Percentiles rank a stretch among this genome's conserved stretches.
Evolutionary conservation across 768 basidiomycete species (phyloP).

Genomic region (Pleurotus platypus): DNA sequence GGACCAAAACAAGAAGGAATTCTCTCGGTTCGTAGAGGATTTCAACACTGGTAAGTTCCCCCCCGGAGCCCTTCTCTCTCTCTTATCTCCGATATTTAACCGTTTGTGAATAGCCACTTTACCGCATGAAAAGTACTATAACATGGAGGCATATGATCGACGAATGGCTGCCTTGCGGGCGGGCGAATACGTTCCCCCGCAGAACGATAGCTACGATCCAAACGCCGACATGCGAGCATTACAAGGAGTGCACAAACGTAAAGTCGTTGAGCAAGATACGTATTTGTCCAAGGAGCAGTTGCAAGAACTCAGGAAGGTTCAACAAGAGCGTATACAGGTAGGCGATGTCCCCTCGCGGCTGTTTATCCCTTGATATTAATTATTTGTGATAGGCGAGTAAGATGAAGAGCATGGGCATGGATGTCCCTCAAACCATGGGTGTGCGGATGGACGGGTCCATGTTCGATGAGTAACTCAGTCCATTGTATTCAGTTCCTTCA

Average conservation of each 20-base stretch:
- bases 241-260: constrained; percentile 66
- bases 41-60: constrained; percentile 66
- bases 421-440: constrained; percentile 79
- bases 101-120: constrained; percentile 61
- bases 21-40: constrained; percentile 77
- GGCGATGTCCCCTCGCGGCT: constrained; percentile 14
- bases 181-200: constrained; percentile 77
- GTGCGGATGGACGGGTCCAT: constrained; percentile 79
- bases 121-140: constrained; percentile 93
- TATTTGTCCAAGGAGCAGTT: constrained; percentile 79
- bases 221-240: constrained; percentile 80
- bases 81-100: not conserved
- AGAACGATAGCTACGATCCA: constrained; percentile 77
- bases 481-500: too few species aligned
- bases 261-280: constrained; percentile 61
- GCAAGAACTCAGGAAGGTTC: constrained; percentile 75
- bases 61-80: not conserved
- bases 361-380: not conserved
- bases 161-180: constrained; percentile 82
- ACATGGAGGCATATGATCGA: constrained; percentile 80
- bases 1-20: constrained; percentile 84
- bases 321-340: constrained; percentile 83
- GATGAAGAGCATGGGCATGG: constrained; percentile 88
- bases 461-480: constrained; percentile 40
- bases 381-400: constrained; percentile 54